Percentiles rank a stretch among this genome's conserved stretches.
These are phyloP conservation scores for Candida xyloterini DNA, from an alignment of 805 yeast species.

Conservation along the genomic window DNA sequence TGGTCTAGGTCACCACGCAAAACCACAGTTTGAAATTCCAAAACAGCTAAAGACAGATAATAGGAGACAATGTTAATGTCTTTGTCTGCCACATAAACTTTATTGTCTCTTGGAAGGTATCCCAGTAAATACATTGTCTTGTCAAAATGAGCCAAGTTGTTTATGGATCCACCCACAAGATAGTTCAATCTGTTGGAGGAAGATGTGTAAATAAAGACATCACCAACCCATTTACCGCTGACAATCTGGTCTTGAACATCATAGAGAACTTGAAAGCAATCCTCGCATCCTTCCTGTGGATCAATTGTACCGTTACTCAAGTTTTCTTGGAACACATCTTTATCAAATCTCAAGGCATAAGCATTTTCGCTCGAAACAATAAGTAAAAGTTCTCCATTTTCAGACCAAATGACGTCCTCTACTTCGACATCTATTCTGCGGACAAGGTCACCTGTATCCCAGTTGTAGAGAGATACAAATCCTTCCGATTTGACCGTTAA, in stretches of 20 bases:
- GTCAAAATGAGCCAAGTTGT: conserved; percentile 91
- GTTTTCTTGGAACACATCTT: conserved; percentile 63
- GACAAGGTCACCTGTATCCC: conserved; percentile 85
- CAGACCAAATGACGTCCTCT: conserved; percentile 84
- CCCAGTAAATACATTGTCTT: conserved; percentile 84
- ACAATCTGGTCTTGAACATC: conserved; percentile 79
- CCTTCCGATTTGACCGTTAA: conserved; percentile 83
- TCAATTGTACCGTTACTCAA: conserved; percentile 54
- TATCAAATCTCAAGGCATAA: conserved; percentile 73
- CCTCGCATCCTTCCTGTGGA: conserved; percentile 86
- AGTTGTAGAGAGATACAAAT: conserved; percentile 84
- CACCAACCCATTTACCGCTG: conserved; percentile 96
- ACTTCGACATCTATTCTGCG: conserved; percentile 89
- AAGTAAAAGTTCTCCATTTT: conserved; percentile 84
- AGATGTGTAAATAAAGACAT: conserved; percentile 91
- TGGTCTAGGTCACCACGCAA: conserved; percentile 91
- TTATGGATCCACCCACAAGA: conserved; percentile 89
- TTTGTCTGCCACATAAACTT: conserved; percentile 87
- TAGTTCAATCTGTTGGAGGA: conserved; percentile 84
- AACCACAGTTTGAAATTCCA: conserved; percentile 94
- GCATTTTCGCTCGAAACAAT: conserved; percentile 69
- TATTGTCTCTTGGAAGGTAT: conserved; percentile 85
- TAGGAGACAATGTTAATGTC: conserved; percentile 80
- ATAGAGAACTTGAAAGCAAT: conserved; percentile 76
- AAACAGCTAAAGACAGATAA: conserved; percentile 75